Conservation (phyloP, 2,329 filamentous ascomycete species). For the Cladosporium sp. region DNA sequence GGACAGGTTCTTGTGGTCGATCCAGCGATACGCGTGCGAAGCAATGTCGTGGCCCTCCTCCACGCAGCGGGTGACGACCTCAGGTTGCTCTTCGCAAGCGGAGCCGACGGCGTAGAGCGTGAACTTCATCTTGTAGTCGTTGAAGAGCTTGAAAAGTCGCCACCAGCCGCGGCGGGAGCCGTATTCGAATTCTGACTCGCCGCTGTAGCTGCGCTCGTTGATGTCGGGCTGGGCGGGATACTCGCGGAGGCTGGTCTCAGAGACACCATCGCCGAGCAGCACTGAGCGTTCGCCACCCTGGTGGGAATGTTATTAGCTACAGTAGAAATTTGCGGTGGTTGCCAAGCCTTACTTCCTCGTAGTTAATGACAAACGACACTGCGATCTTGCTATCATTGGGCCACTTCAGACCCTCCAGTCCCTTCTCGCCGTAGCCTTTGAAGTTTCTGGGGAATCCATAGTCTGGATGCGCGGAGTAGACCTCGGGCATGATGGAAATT, state of each 20-base stretch:
- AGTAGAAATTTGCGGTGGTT: neutral
- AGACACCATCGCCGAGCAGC: constrained; percentile 34
- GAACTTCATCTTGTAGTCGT: constrained; percentile 44
- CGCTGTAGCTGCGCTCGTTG: constrained; percentile 37
- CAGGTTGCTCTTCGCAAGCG: constrained; percentile 44
- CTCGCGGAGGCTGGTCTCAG: constrained; percentile 36
- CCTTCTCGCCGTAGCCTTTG: constrained; percentile 23
- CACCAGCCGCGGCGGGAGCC: constrained; percentile 45
- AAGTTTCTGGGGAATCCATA: constrained; percentile 22
- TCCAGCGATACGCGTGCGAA: constrained; percentile 46
- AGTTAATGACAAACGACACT: constrained; percentile 43
- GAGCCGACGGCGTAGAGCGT: constrained; percentile 47
- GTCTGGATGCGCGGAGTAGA: constrained; percentile 16
- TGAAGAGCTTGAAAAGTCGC: constrained; percentile 46
- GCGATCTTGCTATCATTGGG: constrained; percentile 41
- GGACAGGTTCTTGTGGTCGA: constrained; percentile 44
- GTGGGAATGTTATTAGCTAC: neutral
- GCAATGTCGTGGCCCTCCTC: constrained; percentile 48
- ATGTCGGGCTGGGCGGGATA: constrained; percentile 21
- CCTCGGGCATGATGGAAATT: constrained; percentile 14
- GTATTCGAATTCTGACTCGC: constrained; percentile 48
- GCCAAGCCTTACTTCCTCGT: constrained; percentile 32
- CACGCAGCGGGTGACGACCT: constrained; percentile 42
- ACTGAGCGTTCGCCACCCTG: constrained; percentile 36
- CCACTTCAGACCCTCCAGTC: constrained; percentile 30